These are phyloP conservation scores for Colletotrichum spaethianum DNA, from an alignment of 2,329 filamentous ascomycete species.

Conservation along the genomic window DNA sequence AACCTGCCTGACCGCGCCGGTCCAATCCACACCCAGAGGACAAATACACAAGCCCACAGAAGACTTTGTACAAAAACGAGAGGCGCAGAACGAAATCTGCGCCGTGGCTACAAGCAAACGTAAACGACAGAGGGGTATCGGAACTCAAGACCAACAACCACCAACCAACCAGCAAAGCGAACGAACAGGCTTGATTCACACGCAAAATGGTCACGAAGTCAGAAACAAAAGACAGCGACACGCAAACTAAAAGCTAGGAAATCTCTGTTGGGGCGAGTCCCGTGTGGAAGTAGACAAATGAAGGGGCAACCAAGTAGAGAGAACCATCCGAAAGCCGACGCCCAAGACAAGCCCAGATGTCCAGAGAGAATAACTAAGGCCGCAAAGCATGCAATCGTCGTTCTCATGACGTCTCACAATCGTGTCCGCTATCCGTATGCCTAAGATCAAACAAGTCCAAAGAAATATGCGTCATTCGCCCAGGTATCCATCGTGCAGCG, in stretches of 20 bases:
- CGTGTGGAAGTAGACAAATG: constrained; percentile 38
- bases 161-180: constrained; percentile 6
- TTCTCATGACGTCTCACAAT: constrained; percentile 41
- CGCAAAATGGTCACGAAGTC: constrained; percentile 34
- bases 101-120: background rate
- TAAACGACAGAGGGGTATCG: constrained; percentile 23
- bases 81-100: background rate
- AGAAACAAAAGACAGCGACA: constrained; percentile 27
- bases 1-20: background rate
- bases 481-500: constrained; percentile 42
- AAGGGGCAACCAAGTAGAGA: constrained; percentile 32
- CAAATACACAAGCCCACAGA: background rate
- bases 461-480: constrained; percentile 40
- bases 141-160: constrained; percentile 8
- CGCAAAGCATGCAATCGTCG: constrained; percentile 38
- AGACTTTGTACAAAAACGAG: background rate
- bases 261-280: constrained; percentile 39
- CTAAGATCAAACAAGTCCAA: constrained; percentile 42
- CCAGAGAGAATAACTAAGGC: constrained; percentile 31
- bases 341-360: constrained; percentile 38
- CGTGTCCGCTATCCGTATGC: constrained; percentile 42
- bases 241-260: constrained; percentile 41
- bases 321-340: constrained; percentile 34
- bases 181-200: constrained; percentile 30
- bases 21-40: background rate